Conservation (phyloP, 805 yeast genomes). For the Kodamaea sagamina region DNA sequence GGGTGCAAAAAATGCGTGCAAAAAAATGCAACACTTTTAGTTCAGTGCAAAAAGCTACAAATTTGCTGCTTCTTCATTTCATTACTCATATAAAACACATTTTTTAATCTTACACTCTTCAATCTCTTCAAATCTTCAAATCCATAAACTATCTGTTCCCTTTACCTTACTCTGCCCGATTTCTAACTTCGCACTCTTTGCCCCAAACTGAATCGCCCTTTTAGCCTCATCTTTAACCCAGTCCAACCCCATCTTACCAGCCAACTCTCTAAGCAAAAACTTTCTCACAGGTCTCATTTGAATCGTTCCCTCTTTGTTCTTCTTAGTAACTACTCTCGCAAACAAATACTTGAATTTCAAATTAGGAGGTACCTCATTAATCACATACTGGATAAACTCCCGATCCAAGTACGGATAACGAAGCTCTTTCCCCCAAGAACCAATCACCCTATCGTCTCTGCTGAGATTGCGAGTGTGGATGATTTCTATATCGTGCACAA, state of each 20-base stretch:
- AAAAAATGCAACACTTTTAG: too few relatives aligned
- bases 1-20: too few relatives aligned
- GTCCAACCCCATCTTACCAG: slow-evolving; percentile 48
- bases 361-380: slow-evolving; percentile 50
- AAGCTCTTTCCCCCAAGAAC: slow-evolving; percentile 85
- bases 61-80: too few relatives aligned
- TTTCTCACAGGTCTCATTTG: slow-evolving; percentile 43
- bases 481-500: slow-evolving; percentile 68
- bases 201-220: slow-evolving; percentile 96
- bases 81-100: too few relatives aligned
- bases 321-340: slow-evolving; percentile 22
- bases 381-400: slow-evolving; percentile 52
- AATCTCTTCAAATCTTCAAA: too few relatives aligned
- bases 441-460: slow-evolving; percentile 87
- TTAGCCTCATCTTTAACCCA: slow-evolving; percentile 75
- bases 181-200: slow-evolving; percentile 92
- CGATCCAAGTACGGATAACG: slow-evolving; percentile 84
- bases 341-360: slow-evolving; percentile 41
- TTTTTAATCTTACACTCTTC: neutral
- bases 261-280: slow-evolving; percentile 61
- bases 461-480: slow-evolving; percentile 81
- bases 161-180: slow-evolving; percentile 71
- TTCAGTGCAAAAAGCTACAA: too few relatives aligned
- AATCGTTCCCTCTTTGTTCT: slow-evolving; percentile 28
- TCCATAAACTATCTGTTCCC: slow-evolving; percentile 61